Percentiles rank a stretch among this genome's conserved stretches.
phyloP scores from a whole-genome alignment of 192 early-diverging fungal genomes.

The Entrophospora sp. region DNA sequence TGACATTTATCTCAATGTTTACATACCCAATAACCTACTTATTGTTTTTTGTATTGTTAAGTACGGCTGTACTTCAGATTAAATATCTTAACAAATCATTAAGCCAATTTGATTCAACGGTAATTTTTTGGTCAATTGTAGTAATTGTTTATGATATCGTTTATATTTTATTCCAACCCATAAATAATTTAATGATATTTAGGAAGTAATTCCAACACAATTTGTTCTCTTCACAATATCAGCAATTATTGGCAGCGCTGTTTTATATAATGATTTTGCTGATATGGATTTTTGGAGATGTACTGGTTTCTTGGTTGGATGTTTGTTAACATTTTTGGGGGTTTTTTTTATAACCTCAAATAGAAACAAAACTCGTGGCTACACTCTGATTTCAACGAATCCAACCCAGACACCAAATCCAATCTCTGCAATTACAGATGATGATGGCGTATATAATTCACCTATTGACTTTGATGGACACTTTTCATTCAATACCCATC shows the following conservation, averaged over 20 bases:
- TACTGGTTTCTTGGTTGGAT: constrained; percentile 47
- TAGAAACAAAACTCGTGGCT: constrained; percentile 22
- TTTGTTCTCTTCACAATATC: constrained; percentile 67
- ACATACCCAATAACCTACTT: constrained; percentile 56
- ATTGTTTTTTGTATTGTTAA: constrained; percentile 44
- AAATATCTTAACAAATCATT: constrained; percentile 60
- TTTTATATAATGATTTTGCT: constrained; percentile 59
- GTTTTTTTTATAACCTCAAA: constrained; percentile 63
- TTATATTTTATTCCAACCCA: background rate
- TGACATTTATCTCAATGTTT: constrained; percentile 55
- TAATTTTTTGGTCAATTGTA: background rate
- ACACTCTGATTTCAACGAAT: background rate
- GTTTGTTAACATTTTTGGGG: constrained; percentile 52
- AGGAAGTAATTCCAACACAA: constrained; percentile 68
- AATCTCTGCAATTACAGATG: background rate
- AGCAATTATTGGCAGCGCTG: constrained; percentile 58
- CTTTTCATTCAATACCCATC: constrained; percentile 11
- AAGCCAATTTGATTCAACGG: constrained; percentile 54
- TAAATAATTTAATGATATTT: constrained; percentile 19
- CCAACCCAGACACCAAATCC: constrained; percentile 16
- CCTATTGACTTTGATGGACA: background rate
- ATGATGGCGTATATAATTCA: constrained; percentile 13
- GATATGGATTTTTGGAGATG: constrained; percentile 38
- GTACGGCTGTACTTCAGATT: constrained; percentile 57
- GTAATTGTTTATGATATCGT: background rate